Percentiles rank a stretch among this genome's conserved stretches.
phyloP scores from a whole-genome alignment of 1,284 basidiomycete genomes.

The Ganoderma resinaceum region DNA sequence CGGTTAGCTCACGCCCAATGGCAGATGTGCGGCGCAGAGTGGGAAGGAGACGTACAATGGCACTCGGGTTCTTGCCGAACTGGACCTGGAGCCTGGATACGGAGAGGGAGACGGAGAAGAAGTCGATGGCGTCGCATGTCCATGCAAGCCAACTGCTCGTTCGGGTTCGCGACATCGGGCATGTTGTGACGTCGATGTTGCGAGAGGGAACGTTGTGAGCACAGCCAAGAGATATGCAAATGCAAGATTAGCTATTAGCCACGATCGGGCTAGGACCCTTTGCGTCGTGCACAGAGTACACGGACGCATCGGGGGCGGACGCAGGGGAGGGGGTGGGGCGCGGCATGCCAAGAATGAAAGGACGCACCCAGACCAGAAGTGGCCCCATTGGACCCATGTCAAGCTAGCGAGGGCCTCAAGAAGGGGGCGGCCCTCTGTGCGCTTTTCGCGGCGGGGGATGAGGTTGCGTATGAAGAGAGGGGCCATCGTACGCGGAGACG shows the following conservation, averaged over 20 bases:
- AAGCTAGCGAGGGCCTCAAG: slow-evolving; percentile 47
- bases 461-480: slow-evolving; percentile 42
- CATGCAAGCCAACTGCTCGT: slow-evolving; percentile 73
- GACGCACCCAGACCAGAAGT: slow-evolving; percentile 54
- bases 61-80: slow-evolving; percentile 54
- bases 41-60: slow-evolving; percentile 55
- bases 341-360: slow-evolving; percentile 16
- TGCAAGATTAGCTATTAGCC: slow-evolving; percentile 13
- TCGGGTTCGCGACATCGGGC: not conserved
- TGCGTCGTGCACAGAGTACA: not conserved
- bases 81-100: slow-evolving; percentile 61
- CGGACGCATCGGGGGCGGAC: not conserved
- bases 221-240: slow-evolving; percentile 17
- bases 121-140: slow-evolving; percentile 84
- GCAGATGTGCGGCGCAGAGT: slow-evolving; percentile 5
- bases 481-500: slow-evolving; percentile 35
- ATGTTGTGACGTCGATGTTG: slow-evolving; percentile 8
- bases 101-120: slow-evolving; percentile 85
- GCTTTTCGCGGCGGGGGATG: slow-evolving; percentile 49
- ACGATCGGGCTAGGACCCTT: slow-evolving; percentile 2
- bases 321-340: slow-evolving; percentile 6
- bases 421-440: slow-evolving; percentile 41
- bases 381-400: slow-evolving; percentile 53
- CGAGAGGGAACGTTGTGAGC: slow-evolving; percentile 20
- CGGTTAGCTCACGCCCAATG: not conserved